Conservation (phyloP, 1,139 yeast genomes). For the Blastobotrys arbuscula region DNA sequence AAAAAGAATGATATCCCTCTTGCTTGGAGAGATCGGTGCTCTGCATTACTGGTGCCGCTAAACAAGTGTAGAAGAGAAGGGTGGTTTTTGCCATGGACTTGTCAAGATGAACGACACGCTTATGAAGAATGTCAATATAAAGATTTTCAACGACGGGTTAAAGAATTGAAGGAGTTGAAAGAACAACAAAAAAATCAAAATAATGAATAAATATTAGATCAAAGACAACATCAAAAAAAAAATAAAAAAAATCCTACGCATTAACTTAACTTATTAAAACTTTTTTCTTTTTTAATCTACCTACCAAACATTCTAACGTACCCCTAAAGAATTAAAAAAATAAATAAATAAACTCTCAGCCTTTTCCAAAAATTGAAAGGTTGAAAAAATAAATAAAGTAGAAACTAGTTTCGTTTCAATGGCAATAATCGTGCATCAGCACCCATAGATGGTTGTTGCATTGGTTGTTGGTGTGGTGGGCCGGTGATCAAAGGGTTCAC, state of each 20-base stretch:
- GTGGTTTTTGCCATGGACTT: slow-evolving; percentile 58
- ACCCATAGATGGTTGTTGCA: too few species aligned
- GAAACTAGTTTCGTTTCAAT: neutral
- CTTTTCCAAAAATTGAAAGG: too few species aligned
- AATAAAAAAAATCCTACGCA: neutral
- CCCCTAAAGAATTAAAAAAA: neutral
- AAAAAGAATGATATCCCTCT: slow-evolving; percentile 75
- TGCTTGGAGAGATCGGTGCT: slow-evolving; percentile 83
- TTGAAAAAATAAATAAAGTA: neutral
- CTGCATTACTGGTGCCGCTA: slow-evolving; percentile 63
- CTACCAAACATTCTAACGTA: neutral
- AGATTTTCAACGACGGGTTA: slow-evolving; percentile 77
- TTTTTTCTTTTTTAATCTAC: neutral
- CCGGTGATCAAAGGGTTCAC: too few species aligned
- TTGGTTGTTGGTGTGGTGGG: too few species aligned
- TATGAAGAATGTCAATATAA: slow-evolving; percentile 84
- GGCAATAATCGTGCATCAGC: neutral
- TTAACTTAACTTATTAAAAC: neutral
- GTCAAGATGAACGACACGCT: slow-evolving; percentile 73
- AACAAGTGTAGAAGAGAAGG: slow-evolving; percentile 54
- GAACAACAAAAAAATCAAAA: slow-evolving; percentile 24
- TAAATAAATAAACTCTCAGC: neutral
- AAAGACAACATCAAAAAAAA: neutral
- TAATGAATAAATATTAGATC: neutral
- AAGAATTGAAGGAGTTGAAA: slow-evolving; percentile 59